These are phyloP conservation scores for Backusella westeae DNA, from an alignment of 192 early-diverging fungal species.

Conservation along the genomic window DNA sequence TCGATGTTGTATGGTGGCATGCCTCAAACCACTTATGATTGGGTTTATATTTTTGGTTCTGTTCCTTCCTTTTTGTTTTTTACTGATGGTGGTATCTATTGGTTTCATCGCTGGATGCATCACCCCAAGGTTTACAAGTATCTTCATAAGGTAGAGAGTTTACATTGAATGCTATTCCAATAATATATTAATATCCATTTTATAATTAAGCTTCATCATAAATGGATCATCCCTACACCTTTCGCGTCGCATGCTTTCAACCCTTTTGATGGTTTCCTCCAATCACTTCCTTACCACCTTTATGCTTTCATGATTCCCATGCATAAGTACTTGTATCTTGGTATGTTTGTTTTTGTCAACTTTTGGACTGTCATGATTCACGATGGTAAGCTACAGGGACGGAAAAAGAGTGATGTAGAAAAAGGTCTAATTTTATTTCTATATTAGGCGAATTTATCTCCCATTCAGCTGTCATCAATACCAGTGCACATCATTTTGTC, in stretches of 20 bases:
- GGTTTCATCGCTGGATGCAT: slow-evolving; percentile 93
- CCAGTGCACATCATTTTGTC: slow-evolving; percentile 94
- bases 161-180: background rate
- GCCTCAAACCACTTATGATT: slow-evolving; percentile 53
- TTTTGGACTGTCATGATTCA: slow-evolving; percentile 98
- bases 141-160: slow-evolving; percentile 73
- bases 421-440: background rate
- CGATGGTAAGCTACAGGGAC: slow-evolving; percentile 59
- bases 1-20: slow-evolving; percentile 57
- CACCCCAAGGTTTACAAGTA: slow-evolving; percentile 87
- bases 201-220: slow-evolving; percentile 46
- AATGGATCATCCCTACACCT: slow-evolving; percentile 79
- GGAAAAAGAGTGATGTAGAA: background rate
- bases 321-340: slow-evolving; percentile 88
- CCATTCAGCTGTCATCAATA: slow-evolving; percentile 71
- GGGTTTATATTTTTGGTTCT: slow-evolving; percentile 68
- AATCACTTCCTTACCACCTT: slow-evolving; percentile 94
- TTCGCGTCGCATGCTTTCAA: slow-evolving; percentile 97
- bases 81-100: slow-evolving; percentile 95
- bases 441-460: slow-evolving; percentile 67
- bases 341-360: slow-evolving; percentile 84
- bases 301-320: slow-evolving; percentile 91
- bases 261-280: slow-evolving; percentile 89
- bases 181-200: background rate
- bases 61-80: slow-evolving; percentile 81